A percentile compares a stretch with the other conserved stretches of the same genome.
These are phyloP conservation scores for Penicillium cataractarum DNA, from an alignment of 495 filamentous ascomycete species.

Conservation along the genomic window DNA sequence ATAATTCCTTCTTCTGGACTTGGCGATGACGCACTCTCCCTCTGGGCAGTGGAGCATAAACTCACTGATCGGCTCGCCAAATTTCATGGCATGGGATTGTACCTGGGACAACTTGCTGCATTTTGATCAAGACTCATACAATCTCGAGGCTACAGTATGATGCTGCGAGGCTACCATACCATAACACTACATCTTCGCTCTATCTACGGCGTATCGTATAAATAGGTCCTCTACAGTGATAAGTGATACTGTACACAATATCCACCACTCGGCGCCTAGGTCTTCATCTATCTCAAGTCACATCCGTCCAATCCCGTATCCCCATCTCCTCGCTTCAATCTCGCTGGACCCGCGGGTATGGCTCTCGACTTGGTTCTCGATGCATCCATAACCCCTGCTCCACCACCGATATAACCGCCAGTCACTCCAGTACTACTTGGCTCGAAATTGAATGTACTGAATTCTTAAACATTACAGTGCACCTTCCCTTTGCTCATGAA, in stretches of 20 bases:
- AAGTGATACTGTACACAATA: background rate
- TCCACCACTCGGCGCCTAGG: background rate
- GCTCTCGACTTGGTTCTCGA: background rate
- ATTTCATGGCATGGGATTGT: background rate
- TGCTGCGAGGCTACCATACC: background rate
- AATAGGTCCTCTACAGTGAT: background rate
- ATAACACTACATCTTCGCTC: background rate
- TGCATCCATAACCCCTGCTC: background rate
- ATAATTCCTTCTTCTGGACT: background rate
- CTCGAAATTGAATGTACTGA: too few relatives aligned
- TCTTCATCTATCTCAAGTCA: background rate
- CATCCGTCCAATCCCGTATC: background rate
- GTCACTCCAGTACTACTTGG: background rate
- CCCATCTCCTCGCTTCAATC: background rate
- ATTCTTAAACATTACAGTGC: background rate
- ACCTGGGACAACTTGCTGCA: too few relatives aligned
- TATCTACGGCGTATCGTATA: too few relatives aligned
- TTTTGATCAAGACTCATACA: background rate
- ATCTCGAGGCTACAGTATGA: background rate
- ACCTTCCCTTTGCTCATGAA: background rate
- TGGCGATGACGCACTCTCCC: conserved; percentile 20
- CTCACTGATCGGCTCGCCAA: background rate
- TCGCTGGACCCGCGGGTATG: background rate
- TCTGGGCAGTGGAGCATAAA: conserved; percentile 11
- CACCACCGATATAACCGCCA: background rate